Evolutionary conservation across 768 basidiomycete species (phyloP), one percentile per base, ranked within the genome.

Genomic region (Rhodotorula babjevae): DNA sequence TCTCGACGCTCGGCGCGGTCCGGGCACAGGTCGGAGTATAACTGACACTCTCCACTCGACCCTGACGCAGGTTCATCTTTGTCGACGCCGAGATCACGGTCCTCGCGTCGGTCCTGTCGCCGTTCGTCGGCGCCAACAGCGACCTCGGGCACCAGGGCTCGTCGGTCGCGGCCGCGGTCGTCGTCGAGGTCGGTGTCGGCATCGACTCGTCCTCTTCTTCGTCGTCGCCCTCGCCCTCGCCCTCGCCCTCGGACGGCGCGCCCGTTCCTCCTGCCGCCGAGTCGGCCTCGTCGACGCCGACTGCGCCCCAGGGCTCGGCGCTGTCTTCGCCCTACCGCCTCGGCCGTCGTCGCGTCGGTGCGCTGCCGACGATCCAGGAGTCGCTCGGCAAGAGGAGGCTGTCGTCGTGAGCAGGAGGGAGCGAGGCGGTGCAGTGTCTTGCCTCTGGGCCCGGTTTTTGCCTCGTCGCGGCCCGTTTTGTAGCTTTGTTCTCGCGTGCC

Each of bases 61-160:
- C 1, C 29, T 9, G 36, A 36, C 36, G 11, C 61, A 75, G 70
- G 19, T 29, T 72, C 65, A 72, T 72, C 63, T 72, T 72, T 33
- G 58, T 76, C 63, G 71, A 76, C 55, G 46, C 42, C 14, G 40
- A 50, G 31, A 14, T 36, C 15, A 53, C 56, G 4, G 8, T 64
- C 7, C 50, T 72, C 49, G 31, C 60, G 0, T 36, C 52, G 16
- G 33, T 66, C 2, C 61, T 71, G 47, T 42, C 40, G 42, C 44
- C 60, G 59, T 7, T 12, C 16, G 21, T 11, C 10, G 27, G 40
- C 33, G 33, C 27, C 21, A 11, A 31, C 16, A 36, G 25, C 25
- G 27, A 29, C 16, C 14, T 25, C 42, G 56, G 55, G 19, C n/a
- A 42, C 44, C 27, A 31, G 9, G 42, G 25, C 33, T 36, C 57